Conservation (phyloP, 768 basidiomycete species). For the Suillus bovinus region DNA sequence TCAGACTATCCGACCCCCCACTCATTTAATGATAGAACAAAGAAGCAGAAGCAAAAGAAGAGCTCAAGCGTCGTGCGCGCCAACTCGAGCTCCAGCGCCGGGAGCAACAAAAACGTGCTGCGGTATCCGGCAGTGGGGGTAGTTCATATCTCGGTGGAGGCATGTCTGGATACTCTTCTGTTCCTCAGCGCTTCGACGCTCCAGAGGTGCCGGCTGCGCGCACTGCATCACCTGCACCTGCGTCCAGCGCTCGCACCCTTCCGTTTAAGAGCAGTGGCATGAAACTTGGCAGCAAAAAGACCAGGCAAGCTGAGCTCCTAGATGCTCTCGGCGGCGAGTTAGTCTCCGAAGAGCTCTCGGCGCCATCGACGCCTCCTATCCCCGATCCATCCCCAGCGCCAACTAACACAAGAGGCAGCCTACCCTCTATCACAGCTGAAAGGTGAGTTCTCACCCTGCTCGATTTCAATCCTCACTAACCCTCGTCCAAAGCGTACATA, state of each 20-base stretch:
- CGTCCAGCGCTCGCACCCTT: slow-evolving; percentile 58
- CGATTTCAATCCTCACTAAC: not conserved
- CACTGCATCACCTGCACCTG: slow-evolving; percentile 43
- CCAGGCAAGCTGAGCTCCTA: slow-evolving; percentile 82
- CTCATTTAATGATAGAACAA: slow-evolving; percentile 67
- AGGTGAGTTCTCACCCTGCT: slow-evolving; percentile 47
- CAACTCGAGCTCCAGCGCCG: slow-evolving; percentile 97
- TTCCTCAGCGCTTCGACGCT: slow-evolving; percentile 68
- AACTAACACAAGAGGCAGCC: slow-evolving; percentile 56
- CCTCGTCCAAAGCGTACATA: slow-evolving; percentile 65
- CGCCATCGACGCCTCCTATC: slow-evolving; percentile 50
- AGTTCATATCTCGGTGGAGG: slow-evolving; percentile 68
- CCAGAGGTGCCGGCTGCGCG: slow-evolving; percentile 51
- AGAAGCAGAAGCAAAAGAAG: slow-evolving; percentile 98
- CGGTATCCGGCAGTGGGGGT: slow-evolving; percentile 45
- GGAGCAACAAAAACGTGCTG: slow-evolving; percentile 84
- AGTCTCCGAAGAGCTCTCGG: slow-evolving; percentile 51
- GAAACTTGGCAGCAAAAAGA: slow-evolving; percentile 95
- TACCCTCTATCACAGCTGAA: slow-evolving; percentile 75
- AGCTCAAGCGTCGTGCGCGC: slow-evolving; percentile 95
- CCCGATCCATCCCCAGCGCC: slow-evolving; percentile 46
- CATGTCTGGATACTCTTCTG: slow-evolving; percentile 66
- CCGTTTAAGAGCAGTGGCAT: slow-evolving; percentile 94
- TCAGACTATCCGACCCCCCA: not conserved
- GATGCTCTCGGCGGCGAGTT: slow-evolving; percentile 85